Conservation (phyloP, 2,329 filamentous ascomycete genomes). For the Neospermospora avenae region DNA sequence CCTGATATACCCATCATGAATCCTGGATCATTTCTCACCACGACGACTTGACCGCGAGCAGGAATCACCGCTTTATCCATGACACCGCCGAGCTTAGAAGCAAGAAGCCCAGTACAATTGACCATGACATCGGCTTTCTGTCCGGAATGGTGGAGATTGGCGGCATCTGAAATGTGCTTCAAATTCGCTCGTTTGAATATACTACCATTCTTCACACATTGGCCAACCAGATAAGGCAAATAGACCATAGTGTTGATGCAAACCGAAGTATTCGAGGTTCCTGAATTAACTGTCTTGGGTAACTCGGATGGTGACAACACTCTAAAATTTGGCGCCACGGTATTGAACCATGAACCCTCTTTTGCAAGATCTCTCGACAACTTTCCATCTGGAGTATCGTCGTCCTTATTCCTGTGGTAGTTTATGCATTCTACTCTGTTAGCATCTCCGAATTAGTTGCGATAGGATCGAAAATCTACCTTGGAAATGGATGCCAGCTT, state of each 20-base stretch:
- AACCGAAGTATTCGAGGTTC: conserved; percentile 72
- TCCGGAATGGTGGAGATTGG: conserved; percentile 53
- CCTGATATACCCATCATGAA: conserved; percentile 60
- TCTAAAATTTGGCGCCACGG: conserved; percentile 67
- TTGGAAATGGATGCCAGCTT: conserved; percentile 79
- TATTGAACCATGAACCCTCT: conserved; percentile 58
- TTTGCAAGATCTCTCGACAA: neutral
- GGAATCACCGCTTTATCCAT: conserved; percentile 71
- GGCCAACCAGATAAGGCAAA: conserved; percentile 76
- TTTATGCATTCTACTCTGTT: neutral
- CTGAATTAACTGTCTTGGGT: conserved; percentile 63
- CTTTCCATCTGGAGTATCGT: neutral
- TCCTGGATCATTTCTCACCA: conserved; percentile 63
- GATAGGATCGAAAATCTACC: conserved; percentile 38
- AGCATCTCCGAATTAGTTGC: neutral
- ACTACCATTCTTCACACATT: conserved; percentile 71
- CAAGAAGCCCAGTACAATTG: conserved; percentile 80
- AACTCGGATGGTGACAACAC: conserved; percentile 56
- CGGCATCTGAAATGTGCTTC: conserved; percentile 68
- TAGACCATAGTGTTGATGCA: conserved; percentile 90
- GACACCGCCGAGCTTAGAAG: conserved; percentile 76
- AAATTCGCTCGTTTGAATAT: conserved; percentile 60
- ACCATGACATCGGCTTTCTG: conserved; percentile 65
- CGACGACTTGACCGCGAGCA: conserved; percentile 71
- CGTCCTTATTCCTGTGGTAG: conserved; percentile 1